Evolutionary conservation across 352 stramenopile genomes (phyloP).

Genomic region (Pythium vanterpoolii): DNA sequence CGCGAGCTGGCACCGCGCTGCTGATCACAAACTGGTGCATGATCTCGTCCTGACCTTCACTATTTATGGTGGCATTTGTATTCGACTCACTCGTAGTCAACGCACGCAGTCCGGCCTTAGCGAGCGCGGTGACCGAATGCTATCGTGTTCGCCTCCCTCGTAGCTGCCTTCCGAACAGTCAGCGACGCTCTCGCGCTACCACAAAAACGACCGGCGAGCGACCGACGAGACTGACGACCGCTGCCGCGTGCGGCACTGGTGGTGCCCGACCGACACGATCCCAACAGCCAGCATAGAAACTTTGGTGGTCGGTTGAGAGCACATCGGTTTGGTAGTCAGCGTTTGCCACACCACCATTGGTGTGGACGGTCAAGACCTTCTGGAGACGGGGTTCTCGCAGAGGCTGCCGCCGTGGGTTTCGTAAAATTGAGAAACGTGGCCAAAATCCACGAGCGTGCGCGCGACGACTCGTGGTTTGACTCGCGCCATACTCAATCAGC

Average conservation of each 20-base stretch:
- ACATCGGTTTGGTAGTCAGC: conserved; percentile 58
- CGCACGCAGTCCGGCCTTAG: conserved; percentile 21
- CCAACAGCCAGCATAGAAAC: conserved; percentile 59
- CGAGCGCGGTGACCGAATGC: conserved; percentile 19
- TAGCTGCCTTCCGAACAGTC: conserved; percentile 8
- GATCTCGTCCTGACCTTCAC: conserved; percentile 41
- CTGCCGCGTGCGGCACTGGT: conserved; percentile 29
- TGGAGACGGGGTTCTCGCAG: conserved; percentile 11
- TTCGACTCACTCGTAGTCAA: conserved; percentile 9
- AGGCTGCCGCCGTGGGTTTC: conserved; percentile 8
- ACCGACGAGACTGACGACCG: conserved; percentile 26
- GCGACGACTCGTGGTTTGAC: conserved; percentile 69
- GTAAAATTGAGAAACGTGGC: conserved; percentile 70
- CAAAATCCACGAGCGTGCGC: conserved; percentile 76
- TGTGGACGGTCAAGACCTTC: conserved; percentile 21
- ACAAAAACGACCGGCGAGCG: conserved; percentile 15
- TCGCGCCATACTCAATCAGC: conserved; percentile 80
- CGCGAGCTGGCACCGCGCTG: conserved; percentile 80
- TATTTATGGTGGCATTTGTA: not conserved
- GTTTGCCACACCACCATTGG: not conserved
- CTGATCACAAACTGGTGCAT: conserved; percentile 90
- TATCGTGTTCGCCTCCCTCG: conserved; percentile 10
- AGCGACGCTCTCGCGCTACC: conserved; percentile 14
- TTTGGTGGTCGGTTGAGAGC: conserved; percentile 78
- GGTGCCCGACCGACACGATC: conserved; percentile 52